Base-by-base conservation (phyloP, 768 basidiomycete species). In the Leucosporidium creatinivorum region DNA sequence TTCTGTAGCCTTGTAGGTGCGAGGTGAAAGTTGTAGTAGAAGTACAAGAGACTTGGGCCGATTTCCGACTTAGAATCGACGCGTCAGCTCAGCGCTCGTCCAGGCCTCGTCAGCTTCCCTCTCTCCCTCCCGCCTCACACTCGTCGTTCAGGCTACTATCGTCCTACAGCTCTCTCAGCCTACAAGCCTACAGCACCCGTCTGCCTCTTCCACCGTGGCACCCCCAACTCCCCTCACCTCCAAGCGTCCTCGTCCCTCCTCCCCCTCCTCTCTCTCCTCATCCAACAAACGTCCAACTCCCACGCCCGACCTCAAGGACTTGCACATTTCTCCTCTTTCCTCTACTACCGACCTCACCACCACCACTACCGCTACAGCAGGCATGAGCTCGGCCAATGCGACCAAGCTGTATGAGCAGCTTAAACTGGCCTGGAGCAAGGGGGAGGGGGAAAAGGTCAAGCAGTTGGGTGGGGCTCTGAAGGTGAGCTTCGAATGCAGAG, bases 171-270 rank as follows among this genome's bases (percentile, higher is more conserved):
- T 33, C 39, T 44, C 39, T 44, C 39, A 33, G 5, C 33, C 33
- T 33, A 33, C 33, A 33, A 33, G 15, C 8, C 39, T 44, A 44
- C 39, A 44, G 39, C 39, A 9, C 15, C 13, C 39, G 8, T 44
- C 39, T 44, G 8, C 15, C 13, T 13, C 39, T 44, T 17, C 39
- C 39, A 44, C 8, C 39, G 8, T 44, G 39, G 39, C 39, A 7
- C 8, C 39, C 13, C 15, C 39, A 44, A 44, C 39, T 44, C 39
- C 39, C 39, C 39, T 8, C 39, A 9, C 39, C 39, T 44, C 59
- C 1, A 71, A 71, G 54, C 66, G 70, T 8, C 66, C 66, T 1
- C 66, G 70, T 49, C 66, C 70, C 19, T 67, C 66, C 9, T 71
- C 70, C 9, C 70, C 70, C 8, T 25, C n/a, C 21, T 48, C 23